A percentile compares a stretch with the other conserved stretches of the same genome.
These are phyloP conservation scores for Mycosphaerella arachidis DNA, from an alignment of 2,329 filamentous ascomycete species.

Conservation along the genomic window DNA sequence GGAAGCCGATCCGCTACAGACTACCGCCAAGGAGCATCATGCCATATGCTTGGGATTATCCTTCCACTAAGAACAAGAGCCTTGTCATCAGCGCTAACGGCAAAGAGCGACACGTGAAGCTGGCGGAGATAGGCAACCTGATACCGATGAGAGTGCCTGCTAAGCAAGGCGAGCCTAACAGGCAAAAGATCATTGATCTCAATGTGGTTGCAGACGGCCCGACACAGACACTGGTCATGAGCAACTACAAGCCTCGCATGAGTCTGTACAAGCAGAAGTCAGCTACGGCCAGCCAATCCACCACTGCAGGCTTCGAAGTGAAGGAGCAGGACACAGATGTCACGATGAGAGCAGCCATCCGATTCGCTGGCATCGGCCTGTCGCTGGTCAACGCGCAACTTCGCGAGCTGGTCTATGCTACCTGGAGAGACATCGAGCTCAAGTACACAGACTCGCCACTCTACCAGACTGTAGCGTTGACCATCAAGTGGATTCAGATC, in stretches of 20 bases:
- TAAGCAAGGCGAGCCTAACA: conserved; percentile 46
- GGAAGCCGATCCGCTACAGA: conserved; percentile 88
- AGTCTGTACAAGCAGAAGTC: conserved; percentile 77
- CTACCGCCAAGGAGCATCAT: conserved; percentile 93
- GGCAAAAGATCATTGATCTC: conserved; percentile 88
- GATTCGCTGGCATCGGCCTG: conserved; percentile 83
- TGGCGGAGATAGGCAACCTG: conserved; percentile 93
- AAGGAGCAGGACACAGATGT: conserved; percentile 85
- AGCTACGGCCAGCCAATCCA: conserved; percentile 52
- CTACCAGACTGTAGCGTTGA: conserved; percentile 85
- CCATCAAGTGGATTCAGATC: conserved; percentile 98
- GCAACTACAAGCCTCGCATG: conserved; percentile 88
- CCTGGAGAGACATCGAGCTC: conserved; percentile 82
- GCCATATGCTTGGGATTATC: conserved; percentile 99
- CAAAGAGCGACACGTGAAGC: conserved; percentile 84
- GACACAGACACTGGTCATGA: conserved; percentile 88
- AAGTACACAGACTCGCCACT: conserved; percentile 90
- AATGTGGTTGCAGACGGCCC: conserved; percentile 94
- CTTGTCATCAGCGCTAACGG: conserved; percentile 75
- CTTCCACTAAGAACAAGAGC: conserved; percentile 93
- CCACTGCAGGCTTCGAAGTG: conserved; percentile 77
- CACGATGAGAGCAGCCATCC: conserved; percentile 83
- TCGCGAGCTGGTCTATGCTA: conserved; percentile 88
- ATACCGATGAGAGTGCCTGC: conserved; percentile 85
- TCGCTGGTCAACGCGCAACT: conserved; percentile 90